A percentile compares a stretch with the other conserved stretches of the same genome.
Conservation (phyloP, 148 eudicot species). For the Silene uniflora region DNA sequence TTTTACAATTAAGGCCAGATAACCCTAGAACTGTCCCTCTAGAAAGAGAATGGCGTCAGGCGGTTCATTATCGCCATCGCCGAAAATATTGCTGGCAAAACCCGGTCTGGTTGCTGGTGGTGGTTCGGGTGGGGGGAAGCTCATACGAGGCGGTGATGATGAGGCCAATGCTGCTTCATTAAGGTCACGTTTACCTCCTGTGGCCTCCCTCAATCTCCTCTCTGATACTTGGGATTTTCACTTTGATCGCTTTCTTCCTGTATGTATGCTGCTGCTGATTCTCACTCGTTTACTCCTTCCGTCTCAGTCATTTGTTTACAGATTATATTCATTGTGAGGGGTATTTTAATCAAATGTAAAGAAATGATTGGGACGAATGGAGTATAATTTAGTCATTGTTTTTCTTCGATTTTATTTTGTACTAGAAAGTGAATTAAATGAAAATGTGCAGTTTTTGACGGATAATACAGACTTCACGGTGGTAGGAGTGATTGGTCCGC, state of each 20-base stretch:
- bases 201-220: constrained; percentile 77
- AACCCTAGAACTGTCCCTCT: too few relatives aligned
- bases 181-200: constrained; percentile 71
- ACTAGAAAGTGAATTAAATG: neutral
- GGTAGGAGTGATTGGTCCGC: constrained; percentile 85
- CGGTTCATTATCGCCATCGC: constrained; percentile 31
- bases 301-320: too few relatives aligned
- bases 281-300: neutral
- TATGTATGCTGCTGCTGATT: neutral
- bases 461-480: constrained; percentile 93
- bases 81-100: constrained; percentile 76
- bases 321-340: too few relatives aligned
- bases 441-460: constrained; percentile 59
- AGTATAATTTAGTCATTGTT: neutral
- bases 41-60: constrained; percentile 33
- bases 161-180: constrained; percentile 34
- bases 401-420: neutral
- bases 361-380: neutral
- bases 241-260: constrained; percentile 48
- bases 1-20: too few relatives aligned
- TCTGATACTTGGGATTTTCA: constrained; percentile 86
- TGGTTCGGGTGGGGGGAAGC: constrained; percentile 38
- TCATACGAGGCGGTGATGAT: constrained; percentile 51
- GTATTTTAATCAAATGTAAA: too few relatives aligned
- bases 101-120: constrained; percentile 46